Evolutionary conservation across 129 eudicot species (phyloP).

Genomic region (sunflower (Helianthus annuus)): DNA sequence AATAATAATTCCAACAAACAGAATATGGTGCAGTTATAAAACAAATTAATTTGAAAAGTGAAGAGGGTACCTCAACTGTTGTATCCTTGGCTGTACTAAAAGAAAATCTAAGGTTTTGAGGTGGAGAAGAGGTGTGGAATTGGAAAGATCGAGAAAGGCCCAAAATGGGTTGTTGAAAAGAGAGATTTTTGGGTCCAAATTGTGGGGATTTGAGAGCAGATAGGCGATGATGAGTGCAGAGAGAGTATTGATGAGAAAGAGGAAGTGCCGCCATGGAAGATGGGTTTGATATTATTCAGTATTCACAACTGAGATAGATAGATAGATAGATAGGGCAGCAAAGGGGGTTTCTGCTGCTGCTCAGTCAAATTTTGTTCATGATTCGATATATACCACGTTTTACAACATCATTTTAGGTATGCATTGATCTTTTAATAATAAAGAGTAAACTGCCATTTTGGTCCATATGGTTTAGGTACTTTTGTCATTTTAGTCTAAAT

Average conservation of each 20-base stretch:
- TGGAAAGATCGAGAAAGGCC: conserved; percentile 10
- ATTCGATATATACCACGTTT: too few relatives aligned
- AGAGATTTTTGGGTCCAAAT: conserved; percentile 1
- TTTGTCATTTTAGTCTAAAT: too few relatives aligned
- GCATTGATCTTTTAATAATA: too few relatives aligned
- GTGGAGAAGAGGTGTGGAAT: conserved; percentile 6
- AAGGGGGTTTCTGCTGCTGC: neutral
- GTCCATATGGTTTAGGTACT: too few relatives aligned
- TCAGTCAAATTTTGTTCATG: too few relatives aligned
- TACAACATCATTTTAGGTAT: too few relatives aligned
- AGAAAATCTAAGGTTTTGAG: conserved; percentile 11
- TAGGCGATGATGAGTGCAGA: conserved; percentile 15
- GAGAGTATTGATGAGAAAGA: conserved; percentile 30
- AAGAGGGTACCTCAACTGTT: conserved; percentile 38
- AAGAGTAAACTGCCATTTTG: too few relatives aligned
- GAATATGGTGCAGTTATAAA: neutral
- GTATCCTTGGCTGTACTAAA: conserved; percentile 28
- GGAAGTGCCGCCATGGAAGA: conserved; percentile 34
- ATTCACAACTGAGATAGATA: neutral
- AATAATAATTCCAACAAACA: neutral
- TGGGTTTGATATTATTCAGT: too few relatives aligned
- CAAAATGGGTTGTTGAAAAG: conserved; percentile 22
- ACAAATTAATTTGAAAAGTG: too few relatives aligned
- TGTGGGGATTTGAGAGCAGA: conserved; percentile 12
- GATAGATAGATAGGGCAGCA: neutral